Percentiles rank a stretch among this genome's conserved stretches.
Conservation (phyloP, 2,329 filamentous ascomycete genomes). For the Stagonosporopsis tanaceti region DNA sequence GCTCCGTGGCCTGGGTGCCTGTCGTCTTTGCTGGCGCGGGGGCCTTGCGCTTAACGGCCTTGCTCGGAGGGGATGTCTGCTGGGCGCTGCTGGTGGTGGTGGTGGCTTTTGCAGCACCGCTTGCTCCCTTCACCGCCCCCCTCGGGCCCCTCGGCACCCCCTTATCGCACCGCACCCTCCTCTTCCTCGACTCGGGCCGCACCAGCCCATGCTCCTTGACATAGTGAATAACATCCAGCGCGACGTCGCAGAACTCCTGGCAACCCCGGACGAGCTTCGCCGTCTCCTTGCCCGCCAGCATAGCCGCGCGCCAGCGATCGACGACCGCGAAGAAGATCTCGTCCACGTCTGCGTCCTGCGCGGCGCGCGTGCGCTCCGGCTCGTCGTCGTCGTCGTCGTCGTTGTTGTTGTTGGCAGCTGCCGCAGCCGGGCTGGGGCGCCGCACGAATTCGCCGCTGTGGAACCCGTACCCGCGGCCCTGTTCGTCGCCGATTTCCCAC, state of each 20-base stretch:
- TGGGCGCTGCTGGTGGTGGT: too few relatives aligned
- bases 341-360: conserved; percentile 29
- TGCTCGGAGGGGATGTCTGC: too few relatives aligned
- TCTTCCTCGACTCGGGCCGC: conserved; percentile 5
- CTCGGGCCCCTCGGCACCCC: conserved; percentile 24
- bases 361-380: conserved; percentile 8
- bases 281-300: conserved; percentile 24
- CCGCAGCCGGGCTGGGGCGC: not conserved
- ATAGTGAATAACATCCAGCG: conserved; percentile 40
- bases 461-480: conserved; percentile 19
- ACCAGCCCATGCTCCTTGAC: conserved; percentile 40
- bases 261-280: conserved; percentile 33
- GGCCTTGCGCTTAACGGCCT: too few relatives aligned
- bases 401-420: too few relatives aligned
- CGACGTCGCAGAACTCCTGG: conserved; percentile 46
- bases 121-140: conserved; percentile 3
- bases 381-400: not conserved
- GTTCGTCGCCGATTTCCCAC: conserved; percentile 39
- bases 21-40: too few relatives aligned
- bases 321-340: conserved; percentile 45
- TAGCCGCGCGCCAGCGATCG: conserved; percentile 43
- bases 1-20: not conserved
- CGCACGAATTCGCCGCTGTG: conserved; percentile 1
- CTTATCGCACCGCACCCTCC: conserved; percentile 29
- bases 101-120: not conserved